Evolutionary conservation across 305 asterid genomes (phyloP).

Genomic region (Fraxinus ornus): DNA sequence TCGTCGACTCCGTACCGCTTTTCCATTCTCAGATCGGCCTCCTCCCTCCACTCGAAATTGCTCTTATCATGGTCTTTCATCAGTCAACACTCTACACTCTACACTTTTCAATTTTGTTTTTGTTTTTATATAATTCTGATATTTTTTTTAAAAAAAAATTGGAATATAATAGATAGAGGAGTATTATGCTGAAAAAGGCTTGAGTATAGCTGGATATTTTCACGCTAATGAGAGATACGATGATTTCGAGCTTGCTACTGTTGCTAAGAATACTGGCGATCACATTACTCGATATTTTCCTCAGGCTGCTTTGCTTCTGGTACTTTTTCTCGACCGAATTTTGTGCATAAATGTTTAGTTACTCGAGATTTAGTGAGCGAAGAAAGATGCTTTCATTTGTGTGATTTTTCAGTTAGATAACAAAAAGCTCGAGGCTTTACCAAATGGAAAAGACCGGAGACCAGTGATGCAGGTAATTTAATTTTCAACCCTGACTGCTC

Average conservation of each 20-base stretch:
- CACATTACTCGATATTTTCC: slow-evolving; percentile 80
- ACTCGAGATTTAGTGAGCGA: not conserved
- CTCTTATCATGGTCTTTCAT: slow-evolving; percentile 68
- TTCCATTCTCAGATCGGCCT: slow-evolving; percentile 91
- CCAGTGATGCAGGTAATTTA: slow-evolving; percentile 85
- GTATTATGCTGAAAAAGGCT: slow-evolving; percentile 38
- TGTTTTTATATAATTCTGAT: not conserved
- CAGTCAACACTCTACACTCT: slow-evolving; percentile 7
- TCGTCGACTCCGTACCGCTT: slow-evolving; percentile 74
- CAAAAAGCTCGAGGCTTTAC: slow-evolving; percentile 65
- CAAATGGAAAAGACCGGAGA: slow-evolving; percentile 64
- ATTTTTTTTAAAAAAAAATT: too few relatives aligned
- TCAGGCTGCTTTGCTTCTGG: slow-evolving; percentile 89
- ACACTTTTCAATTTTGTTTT: not conserved
- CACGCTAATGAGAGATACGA: slow-evolving; percentile 74
- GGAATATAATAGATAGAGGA: slow-evolving; percentile 41
- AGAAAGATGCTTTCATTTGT: slow-evolving; percentile 21
- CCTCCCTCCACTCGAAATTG: slow-evolving; percentile 84
- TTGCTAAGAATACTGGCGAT: slow-evolving; percentile 90
- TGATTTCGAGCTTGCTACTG: slow-evolving; percentile 67
- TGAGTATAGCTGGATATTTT: slow-evolving; percentile 48
- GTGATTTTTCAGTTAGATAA: slow-evolving; percentile 69
- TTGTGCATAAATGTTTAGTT: slow-evolving; percentile 4
- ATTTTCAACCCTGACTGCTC: not conserved
- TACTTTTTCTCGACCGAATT: slow-evolving; percentile 29